Percentiles rank a stretch among this genome's conserved stretches.
phyloP scores from a whole-genome alignment of 805 yeast species.

The Metschnikowia vanudenii region DNA sequence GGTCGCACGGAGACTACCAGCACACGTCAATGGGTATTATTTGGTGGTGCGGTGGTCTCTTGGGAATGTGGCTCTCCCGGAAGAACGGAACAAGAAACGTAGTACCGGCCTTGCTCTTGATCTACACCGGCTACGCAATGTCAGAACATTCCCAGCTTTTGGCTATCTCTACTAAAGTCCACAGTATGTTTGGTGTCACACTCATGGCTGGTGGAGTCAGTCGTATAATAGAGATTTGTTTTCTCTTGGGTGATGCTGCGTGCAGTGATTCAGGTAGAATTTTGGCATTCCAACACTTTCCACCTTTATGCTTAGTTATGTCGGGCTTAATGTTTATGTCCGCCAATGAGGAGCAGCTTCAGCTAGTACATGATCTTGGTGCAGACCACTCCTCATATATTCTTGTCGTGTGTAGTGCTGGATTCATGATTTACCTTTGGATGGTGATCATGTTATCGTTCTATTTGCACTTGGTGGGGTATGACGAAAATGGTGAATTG shows the following conservation, averaged over 20 bases:
- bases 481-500: slow-evolving; percentile 40
- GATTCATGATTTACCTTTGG: slow-evolving; percentile 70
- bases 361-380: slow-evolving; percentile 65
- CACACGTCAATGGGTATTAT: slow-evolving; percentile 95
- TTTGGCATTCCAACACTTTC: slow-evolving; percentile 76
- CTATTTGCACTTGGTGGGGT: slow-evolving; percentile 49
- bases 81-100: slow-evolving; percentile 44
- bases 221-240: slow-evolving; percentile 76
- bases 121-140: slow-evolving; percentile 95
- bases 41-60: slow-evolving; percentile 93
- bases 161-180: slow-evolving; percentile 80
- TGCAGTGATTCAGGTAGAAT: slow-evolving; percentile 43
- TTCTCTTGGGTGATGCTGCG: slow-evolving; percentile 65
- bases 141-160: slow-evolving; percentile 80
- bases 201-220: slow-evolving; percentile 75
- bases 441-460: slow-evolving; percentile 56
- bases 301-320: slow-evolving; percentile 76
- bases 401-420: slow-evolving; percentile 66
- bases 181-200: slow-evolving; percentile 78
- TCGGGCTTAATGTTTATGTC: slow-evolving; percentile 86
- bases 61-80: slow-evolving; percentile 76
- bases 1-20: slow-evolving; percentile 93
- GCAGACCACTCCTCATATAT: slow-evolving; percentile 86
- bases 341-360: slow-evolving; percentile 87
- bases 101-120: slow-evolving; percentile 76